Conservation (phyloP, 179 eudicot genomes). For the Vitellaria paradoxa region DNA sequence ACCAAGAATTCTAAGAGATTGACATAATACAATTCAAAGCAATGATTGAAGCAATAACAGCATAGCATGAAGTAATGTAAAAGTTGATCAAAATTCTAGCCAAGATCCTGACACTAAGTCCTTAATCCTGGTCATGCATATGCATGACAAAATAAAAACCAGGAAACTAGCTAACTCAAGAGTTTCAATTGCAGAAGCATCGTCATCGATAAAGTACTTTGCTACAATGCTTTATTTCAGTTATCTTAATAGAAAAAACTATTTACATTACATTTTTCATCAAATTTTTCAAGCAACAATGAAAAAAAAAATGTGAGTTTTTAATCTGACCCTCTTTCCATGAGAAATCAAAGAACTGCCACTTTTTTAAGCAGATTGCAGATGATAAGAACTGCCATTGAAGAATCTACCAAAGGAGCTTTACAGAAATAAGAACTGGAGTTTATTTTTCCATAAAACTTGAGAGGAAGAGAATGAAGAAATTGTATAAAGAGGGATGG, state of each 20-base stretch:
- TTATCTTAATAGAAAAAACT: background rate
- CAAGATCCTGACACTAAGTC: background rate
- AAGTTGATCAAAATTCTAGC: background rate
- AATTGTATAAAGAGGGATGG: background rate
- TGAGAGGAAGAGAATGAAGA: background rate
- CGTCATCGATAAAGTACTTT: background rate
- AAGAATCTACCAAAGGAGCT: background rate
- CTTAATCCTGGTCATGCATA: background rate
- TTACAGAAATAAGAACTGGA: background rate
- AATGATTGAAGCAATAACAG: background rate
- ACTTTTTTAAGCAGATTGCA: background rate
- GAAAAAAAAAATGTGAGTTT: background rate
- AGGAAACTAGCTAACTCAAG: background rate
- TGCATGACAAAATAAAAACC: background rate
- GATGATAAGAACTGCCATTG: background rate
- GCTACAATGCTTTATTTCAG: background rate
- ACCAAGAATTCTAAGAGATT: background rate
- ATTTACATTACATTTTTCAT: background rate
- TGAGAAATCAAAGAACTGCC: conserved; percentile 1
- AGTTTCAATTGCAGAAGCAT: background rate
- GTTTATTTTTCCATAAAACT: background rate
- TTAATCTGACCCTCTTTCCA: conserved; percentile 3
- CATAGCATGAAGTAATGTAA: background rate
- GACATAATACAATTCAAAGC: background rate
- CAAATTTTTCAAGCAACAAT: background rate